phyloP scores from a whole-genome alignment of 2,329 filamentous ascomycete genomes.

The Metarhizium album region DNA sequence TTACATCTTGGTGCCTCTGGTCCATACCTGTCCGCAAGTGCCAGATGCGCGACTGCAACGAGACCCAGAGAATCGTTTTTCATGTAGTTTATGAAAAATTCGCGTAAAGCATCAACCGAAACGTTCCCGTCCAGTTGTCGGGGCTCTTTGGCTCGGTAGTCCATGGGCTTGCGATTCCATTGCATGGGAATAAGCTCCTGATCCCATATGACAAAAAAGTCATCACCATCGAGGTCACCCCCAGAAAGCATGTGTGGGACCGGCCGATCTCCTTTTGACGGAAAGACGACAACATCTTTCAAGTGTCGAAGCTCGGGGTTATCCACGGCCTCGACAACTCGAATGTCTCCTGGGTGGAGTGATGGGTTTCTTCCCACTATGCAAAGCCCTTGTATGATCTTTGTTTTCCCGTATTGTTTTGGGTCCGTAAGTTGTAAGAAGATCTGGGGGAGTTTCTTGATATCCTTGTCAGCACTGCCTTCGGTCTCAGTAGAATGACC shows the following conservation, averaged over 20 bases:
- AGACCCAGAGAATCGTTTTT: conserved; percentile 73
- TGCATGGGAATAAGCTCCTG: conserved; percentile 54
- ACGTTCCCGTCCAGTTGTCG: conserved; percentile 50
- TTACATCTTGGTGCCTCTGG: conserved; percentile 59
- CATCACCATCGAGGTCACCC: conserved; percentile 90
- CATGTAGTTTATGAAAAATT: conserved; percentile 88
- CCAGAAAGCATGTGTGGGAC: conserved; percentile 92
- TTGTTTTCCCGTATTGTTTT: conserved; percentile 41
- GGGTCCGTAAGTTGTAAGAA: conserved; percentile 70
- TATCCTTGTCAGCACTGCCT: conserved; percentile 28
- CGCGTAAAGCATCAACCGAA: conserved; percentile 59
- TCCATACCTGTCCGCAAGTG: conserved; percentile 59
- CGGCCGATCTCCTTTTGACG: conserved; percentile 71
- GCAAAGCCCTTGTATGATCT: conserved; percentile 65
- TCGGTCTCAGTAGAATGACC: conserved; percentile 52
- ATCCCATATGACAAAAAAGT: conserved; percentile 94
- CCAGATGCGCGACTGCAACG: conserved; percentile 77
- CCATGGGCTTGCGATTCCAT: conserved; percentile 71
- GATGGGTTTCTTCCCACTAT: conserved; percentile 87
- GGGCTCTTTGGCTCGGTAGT: conserved; percentile 52
- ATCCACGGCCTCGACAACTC: conserved; percentile 77
- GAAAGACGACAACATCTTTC: conserved; percentile 78
- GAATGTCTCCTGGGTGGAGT: conserved; percentile 83
- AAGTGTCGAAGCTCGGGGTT: conserved; percentile 62
- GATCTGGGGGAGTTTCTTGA: conserved; percentile 62